phyloP scores from a whole-genome alignment of 176 grass and related monocot genomes.

The Aechmea fasciata region DNA sequence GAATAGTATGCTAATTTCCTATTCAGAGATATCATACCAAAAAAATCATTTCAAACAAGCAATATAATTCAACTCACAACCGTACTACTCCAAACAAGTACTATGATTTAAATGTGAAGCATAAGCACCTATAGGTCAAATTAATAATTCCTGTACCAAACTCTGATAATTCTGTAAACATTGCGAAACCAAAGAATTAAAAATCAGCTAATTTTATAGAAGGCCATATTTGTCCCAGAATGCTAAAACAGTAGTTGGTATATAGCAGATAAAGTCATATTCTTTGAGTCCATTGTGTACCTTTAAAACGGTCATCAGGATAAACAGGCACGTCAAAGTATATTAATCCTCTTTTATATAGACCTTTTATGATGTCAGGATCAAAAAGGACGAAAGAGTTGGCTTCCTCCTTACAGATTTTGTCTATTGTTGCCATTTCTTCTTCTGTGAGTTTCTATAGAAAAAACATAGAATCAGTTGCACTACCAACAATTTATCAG shows the following conservation, averaged over 20 bases:
- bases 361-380: constrained; percentile 60
- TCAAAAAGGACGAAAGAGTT: constrained; percentile 96
- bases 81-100: too few species aligned
- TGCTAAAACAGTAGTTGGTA: not conserved
- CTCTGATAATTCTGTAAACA: too few species aligned
- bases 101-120: too few species aligned
- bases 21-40: too few species aligned
- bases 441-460: constrained; percentile 94
- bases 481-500: constrained; percentile 12
- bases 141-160: too few species aligned
- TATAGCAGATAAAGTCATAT: not conserved
- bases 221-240: not conserved
- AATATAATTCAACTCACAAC: too few species aligned
- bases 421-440: constrained; percentile 92
- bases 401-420: constrained; percentile 94
- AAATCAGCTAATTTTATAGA: not conserved
- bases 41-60: too few species aligned
- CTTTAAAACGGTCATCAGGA: constrained; percentile 88
- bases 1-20: too few species aligned
- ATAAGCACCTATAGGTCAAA: too few species aligned
- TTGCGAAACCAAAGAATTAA: not conserved
- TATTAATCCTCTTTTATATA: constrained; percentile 70
- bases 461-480: constrained; percentile 23
- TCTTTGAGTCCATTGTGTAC: constrained; percentile 26
- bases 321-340: constrained; percentile 92